Conservation (phyloP, 257 asterid species). For the Solanum bulbocastanum region DNA sequence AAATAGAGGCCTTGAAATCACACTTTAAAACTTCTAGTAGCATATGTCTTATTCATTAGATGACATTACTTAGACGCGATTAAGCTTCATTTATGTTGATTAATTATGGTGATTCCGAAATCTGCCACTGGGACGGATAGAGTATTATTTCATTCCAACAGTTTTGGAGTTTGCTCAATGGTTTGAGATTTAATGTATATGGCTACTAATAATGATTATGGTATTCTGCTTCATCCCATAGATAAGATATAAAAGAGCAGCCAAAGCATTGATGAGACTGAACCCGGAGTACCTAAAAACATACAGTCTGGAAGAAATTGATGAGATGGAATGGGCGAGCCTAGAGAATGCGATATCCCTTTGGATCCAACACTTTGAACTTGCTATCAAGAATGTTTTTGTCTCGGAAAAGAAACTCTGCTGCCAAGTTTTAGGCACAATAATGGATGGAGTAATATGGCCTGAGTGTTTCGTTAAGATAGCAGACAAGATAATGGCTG, state of each 20-base stretch:
- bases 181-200: neutral
- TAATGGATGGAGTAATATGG: constrained; percentile 47
- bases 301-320: constrained; percentile 63
- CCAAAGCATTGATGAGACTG: constrained; percentile 68
- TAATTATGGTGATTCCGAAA: neutral
- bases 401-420: constrained; percentile 56
- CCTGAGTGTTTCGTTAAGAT: constrained; percentile 69
- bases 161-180: neutral
- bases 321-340: constrained; percentile 63
- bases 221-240: constrained; percentile 6
- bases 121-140: neutral
- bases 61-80: neutral
- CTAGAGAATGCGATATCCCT: constrained; percentile 60
- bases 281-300: constrained; percentile 62
- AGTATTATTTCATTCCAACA: neutral
- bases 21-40: neutral
- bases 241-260: constrained; percentile 80
- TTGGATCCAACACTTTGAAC: constrained; percentile 68
- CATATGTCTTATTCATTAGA: neutral
- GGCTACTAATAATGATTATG: neutral
- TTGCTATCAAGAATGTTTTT: constrained; percentile 42
- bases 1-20: neutral
- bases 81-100: neutral
- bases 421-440: constrained; percentile 38
- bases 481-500: constrained; percentile 86